These are phyloP conservation scores for Fusarium xyrophilum DNA, from an alignment of 2,329 filamentous ascomycete genomes.

Conservation along the genomic window DNA sequence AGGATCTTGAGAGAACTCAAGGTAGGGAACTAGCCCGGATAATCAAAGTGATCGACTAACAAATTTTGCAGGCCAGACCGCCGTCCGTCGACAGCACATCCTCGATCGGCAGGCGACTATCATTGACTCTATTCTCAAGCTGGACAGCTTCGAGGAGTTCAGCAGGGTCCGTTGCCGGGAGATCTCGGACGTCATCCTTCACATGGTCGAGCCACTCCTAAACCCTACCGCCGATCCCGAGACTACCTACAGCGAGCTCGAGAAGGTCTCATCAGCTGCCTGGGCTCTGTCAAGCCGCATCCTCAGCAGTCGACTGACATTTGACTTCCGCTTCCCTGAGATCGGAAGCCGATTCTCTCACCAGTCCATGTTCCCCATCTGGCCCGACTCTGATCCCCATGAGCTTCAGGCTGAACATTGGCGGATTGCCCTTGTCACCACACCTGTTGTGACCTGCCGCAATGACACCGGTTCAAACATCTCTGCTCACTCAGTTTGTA, in stretches of 20 bases:
- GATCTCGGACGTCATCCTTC: slow-evolving; percentile 50
- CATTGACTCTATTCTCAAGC: slow-evolving; percentile 49
- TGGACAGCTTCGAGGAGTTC: slow-evolving; percentile 43
- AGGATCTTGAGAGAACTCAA: slow-evolving; percentile 46
- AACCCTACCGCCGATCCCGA: slow-evolving; percentile 46
- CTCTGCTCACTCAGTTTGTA: slow-evolving; percentile 52
- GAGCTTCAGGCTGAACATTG: slow-evolving; percentile 58
- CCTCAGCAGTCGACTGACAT: slow-evolving; percentile 52
- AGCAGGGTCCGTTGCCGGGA: slow-evolving; percentile 49
- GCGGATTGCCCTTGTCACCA: slow-evolving; percentile 61
- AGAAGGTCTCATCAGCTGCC: slow-evolving; percentile 50
- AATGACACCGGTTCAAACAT: slow-evolving; percentile 58
- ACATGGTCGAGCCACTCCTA: slow-evolving; percentile 50
- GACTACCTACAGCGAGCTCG: slow-evolving; percentile 53
- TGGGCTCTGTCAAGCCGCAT: slow-evolving; percentile 58
- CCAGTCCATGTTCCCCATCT: slow-evolving; percentile 57
- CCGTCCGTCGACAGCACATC: slow-evolving; percentile 49
- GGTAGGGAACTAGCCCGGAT: slow-evolving; percentile 34
- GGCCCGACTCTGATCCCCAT: slow-evolving; percentile 50
- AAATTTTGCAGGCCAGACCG: slow-evolving; percentile 44
- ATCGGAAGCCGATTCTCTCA: slow-evolving; percentile 57
- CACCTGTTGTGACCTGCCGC: slow-evolving; percentile 61
- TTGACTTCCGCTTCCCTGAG: slow-evolving; percentile 59
- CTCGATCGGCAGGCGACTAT: slow-evolving; percentile 49
- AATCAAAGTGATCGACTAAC: not conserved